Evolutionary conservation across 192 early-diverging fungal genomes (phyloP).

Genomic region (Coemansia reversa): DNA sequence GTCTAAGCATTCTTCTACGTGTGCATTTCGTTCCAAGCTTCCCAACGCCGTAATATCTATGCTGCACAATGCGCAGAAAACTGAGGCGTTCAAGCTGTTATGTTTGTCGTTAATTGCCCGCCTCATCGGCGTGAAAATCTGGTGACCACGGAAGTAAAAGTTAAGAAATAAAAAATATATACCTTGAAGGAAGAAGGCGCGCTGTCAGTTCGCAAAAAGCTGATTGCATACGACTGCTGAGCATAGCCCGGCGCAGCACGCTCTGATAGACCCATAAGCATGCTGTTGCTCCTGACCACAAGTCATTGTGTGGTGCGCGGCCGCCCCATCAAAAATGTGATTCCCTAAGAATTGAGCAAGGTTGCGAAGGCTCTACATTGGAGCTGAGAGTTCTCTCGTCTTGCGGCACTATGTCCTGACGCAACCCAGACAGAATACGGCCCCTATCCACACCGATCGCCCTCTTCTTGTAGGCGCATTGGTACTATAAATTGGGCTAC

Average conservation of each 20-base stretch:
- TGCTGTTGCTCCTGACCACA: constrained; percentile 1
- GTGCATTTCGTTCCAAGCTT: constrained; percentile 18
- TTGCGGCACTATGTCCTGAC: constrained; percentile 35
- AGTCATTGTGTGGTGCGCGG: neutral
- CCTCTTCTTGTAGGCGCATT: constrained; percentile 12
- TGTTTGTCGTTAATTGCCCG: neutral
- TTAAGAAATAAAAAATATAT: neutral
- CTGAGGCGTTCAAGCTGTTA: neutral
- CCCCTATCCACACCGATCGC: constrained; percentile 46
- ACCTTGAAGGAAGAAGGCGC: neutral
- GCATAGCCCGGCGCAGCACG: neutral
- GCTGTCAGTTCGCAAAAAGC: neutral
- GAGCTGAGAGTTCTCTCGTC: constrained; percentile 32
- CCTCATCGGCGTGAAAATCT: neutral
- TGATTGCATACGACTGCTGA: neutral
- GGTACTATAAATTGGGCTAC: constrained; percentile 36
- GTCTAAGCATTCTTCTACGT: constrained; percentile 33
- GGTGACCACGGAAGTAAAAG: no score
- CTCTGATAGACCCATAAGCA: constrained; percentile 1
- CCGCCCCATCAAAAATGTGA: neutral
- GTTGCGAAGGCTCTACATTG: constrained; percentile 27
- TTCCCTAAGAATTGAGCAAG: constrained; percentile 23
- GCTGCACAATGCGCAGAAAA: constrained; percentile 30
- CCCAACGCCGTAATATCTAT: constrained; percentile 23
- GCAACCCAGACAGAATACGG: constrained; percentile 29